Conservation (phyloP, 108 stramenopile species). For the Aurantiochytrium sp. region DNA sequence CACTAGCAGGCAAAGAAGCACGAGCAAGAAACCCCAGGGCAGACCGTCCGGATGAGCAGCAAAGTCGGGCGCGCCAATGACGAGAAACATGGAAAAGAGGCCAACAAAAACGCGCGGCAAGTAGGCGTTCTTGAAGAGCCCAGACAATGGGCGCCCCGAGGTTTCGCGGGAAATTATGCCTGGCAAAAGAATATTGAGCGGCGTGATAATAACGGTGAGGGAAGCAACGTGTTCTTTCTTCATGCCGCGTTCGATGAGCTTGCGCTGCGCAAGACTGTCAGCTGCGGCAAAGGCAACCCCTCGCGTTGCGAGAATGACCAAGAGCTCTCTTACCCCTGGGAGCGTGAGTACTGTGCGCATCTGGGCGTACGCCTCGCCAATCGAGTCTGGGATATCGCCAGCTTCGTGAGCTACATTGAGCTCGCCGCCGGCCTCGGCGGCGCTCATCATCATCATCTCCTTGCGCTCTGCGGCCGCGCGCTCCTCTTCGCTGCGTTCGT, state of each 20-base stretch:
- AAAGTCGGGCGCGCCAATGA: constrained; percentile 56
- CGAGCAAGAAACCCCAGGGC: constrained; percentile 53
- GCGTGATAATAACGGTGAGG: constrained; percentile 50
- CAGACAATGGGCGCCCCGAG: constrained; percentile 44
- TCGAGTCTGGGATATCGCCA: background rate
- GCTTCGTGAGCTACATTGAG: background rate
- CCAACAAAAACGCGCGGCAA: constrained; percentile 59
- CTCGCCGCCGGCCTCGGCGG: background rate
- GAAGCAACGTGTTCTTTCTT: constrained; percentile 36
- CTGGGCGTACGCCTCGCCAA: constrained; percentile 67
- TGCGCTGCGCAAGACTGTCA: constrained; percentile 45
- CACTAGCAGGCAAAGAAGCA: constrained; percentile 68
- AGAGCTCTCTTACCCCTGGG: constrained; percentile 69
- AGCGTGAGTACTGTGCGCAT: constrained; percentile 71
- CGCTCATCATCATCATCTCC: constrained; percentile 65
- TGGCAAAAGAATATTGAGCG: constrained; percentile 70
- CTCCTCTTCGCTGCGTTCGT: constrained; percentile 49
- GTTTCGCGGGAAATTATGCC: constrained; percentile 21
- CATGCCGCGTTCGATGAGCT: constrained; percentile 52
- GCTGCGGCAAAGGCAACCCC: constrained; percentile 46
- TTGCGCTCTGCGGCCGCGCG: constrained; percentile 59
- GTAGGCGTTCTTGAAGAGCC: constrained; percentile 73
- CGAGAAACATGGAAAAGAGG: constrained; percentile 63
- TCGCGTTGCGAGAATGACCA: constrained; percentile 70
- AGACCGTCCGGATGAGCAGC: background rate